Percentiles rank a stretch among this genome's conserved stretches.
Evolutionary conservation across 768 basidiomycete species (phyloP).

Genomic region (Phlebiopsis gigantea): DNA sequence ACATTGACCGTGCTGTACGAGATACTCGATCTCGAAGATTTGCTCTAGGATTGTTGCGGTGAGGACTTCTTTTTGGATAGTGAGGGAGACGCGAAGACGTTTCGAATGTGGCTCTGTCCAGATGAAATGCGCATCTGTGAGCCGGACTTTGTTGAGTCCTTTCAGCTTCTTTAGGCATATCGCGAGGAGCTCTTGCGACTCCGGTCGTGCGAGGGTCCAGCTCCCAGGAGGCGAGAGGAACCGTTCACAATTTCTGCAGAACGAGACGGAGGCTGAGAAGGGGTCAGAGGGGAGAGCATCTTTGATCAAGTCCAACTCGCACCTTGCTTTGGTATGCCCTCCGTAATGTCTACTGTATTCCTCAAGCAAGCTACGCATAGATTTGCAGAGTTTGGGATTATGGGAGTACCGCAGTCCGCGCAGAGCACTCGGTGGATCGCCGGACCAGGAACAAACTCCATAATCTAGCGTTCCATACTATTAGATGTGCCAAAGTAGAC

Average conservation of each 20-base stretch:
- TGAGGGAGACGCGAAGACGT: conserved; percentile 85
- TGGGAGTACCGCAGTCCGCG: conserved; percentile 88
- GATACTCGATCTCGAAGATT: conserved; percentile 93
- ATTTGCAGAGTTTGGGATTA: conserved; percentile 90
- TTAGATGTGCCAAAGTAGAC: not conserved
- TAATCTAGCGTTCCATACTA: conserved; percentile 22
- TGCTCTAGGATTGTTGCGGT: conserved; percentile 95
- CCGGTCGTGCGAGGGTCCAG: conserved; percentile 83
- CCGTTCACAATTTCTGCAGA: conserved; percentile 94
- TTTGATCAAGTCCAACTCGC: conserved; percentile 8
- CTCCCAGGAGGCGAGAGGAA: conserved; percentile 86
- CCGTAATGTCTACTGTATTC: conserved; percentile 95
- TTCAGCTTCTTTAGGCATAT: conserved; percentile 95
- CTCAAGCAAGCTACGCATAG: conserved; percentile 84
- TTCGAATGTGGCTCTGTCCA: conserved; percentile 99
- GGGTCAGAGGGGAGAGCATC: not conserved
- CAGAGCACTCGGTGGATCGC: conserved; percentile 81
- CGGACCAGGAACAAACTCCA: conserved; percentile 77
- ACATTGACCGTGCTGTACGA: conserved; percentile 94
- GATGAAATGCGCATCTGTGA: conserved; percentile 98
- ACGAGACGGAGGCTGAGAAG: conserved; percentile 73
- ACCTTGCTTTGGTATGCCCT: conserved; percentile 96
- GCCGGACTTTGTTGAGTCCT: conserved; percentile 86
- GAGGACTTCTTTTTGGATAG: conserved; percentile 98
- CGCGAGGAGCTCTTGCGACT: conserved; percentile 90